These are phyloP conservation scores for Kwoniella sp. DNA, from an alignment of 768 basidiomycete species.

Conservation along the genomic window DNA sequence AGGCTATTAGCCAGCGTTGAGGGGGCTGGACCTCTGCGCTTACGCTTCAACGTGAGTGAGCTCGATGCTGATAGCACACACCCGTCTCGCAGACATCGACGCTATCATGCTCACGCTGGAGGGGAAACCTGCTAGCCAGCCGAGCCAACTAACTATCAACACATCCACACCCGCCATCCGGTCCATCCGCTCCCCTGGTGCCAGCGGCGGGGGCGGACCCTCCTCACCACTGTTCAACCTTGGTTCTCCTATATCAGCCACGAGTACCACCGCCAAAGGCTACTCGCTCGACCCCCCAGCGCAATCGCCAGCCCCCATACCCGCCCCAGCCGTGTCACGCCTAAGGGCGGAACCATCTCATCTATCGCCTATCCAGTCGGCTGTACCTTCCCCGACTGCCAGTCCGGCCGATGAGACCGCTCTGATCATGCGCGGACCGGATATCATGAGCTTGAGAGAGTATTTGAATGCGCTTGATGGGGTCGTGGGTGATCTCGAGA, in stretches of 20 bases:
- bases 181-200: neutral
- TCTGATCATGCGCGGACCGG: conserved; percentile 38
- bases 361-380: conserved; percentile 24
- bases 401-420: conserved; percentile 44
- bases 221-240: neutral
- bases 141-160: neutral
- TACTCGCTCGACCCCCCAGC: conserved; percentile 23
- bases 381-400: conserved; percentile 14
- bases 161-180: neutral
- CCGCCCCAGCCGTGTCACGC: too few species aligned
- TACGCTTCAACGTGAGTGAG: neutral
- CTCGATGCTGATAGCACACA: neutral
- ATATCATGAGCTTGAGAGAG: conserved; percentile 42
- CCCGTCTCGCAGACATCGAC: conserved; percentile 31
- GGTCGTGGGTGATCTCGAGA: conserved; percentile 41
- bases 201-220: neutral
- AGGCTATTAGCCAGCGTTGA: too few species aligned
- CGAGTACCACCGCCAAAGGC: conserved; percentile 9
- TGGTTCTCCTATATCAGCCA: neutral
- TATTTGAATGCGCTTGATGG: conserved; percentile 42
- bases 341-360: too few species aligned
- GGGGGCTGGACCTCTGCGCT: neutral
- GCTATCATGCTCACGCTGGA: conserved; percentile 16
- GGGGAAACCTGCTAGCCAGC: neutral
- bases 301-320: neutral